phyloP scores from a whole-genome alignment of 257 asterid species.

The Nicotiana obtusifolia region DNA sequence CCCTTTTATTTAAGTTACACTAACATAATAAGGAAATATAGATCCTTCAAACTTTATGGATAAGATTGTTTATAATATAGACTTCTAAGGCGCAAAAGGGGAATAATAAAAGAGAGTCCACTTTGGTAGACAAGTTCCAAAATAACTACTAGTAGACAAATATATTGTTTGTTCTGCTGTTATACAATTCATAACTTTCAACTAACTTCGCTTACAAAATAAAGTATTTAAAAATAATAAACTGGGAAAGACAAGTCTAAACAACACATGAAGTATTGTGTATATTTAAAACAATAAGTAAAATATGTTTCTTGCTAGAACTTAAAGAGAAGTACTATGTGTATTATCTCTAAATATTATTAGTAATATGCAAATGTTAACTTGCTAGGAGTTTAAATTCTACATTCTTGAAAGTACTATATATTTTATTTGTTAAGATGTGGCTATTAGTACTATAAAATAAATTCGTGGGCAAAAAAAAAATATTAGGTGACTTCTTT shows the following conservation, averaged over 20 bases:
- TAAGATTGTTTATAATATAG: neutral
- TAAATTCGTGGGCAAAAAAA: neutral
- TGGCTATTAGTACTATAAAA: neutral
- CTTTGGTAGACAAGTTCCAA: conserved; percentile 2
- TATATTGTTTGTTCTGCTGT: neutral
- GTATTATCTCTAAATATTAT: neutral
- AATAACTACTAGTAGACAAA: no score
- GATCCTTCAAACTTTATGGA: neutral
- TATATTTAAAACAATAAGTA: neutral
- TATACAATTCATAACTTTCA: neutral
- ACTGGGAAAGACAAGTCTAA: neutral
- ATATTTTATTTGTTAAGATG: neutral
- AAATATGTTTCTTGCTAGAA: neutral
- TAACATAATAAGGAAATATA: neutral
- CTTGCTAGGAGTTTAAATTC: neutral
- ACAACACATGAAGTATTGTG: neutral
- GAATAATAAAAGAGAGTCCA: neutral
- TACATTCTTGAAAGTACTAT: neutral
- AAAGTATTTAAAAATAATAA: neutral
- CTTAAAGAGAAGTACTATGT: neutral
- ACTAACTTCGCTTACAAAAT: neutral
- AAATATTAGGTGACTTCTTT: no score
- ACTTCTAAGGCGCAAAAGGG: neutral
- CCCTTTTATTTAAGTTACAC: neutral
- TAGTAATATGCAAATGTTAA: neutral